phyloP scores from a whole-genome alignment of 2,329 filamentous ascomycete genomes.

The Sporothrix inflata region DNA sequence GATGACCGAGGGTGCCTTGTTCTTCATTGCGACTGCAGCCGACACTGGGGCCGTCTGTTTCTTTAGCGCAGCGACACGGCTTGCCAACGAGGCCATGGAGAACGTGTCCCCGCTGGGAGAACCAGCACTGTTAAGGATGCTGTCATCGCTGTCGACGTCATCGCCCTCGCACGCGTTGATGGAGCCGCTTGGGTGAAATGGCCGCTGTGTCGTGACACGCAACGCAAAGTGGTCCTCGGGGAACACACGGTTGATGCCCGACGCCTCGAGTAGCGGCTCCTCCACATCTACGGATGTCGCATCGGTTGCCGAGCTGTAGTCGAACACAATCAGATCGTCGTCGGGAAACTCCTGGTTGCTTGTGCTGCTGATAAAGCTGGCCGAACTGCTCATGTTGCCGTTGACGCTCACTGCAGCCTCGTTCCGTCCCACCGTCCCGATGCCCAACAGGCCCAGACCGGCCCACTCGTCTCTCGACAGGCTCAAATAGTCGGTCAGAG shows the following conservation, averaged over 20 bases:
- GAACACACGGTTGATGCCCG: conserved; percentile 60
- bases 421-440: conserved; percentile 29
- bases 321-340: conserved; percentile 38
- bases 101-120: conserved; percentile 23
- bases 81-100: conserved; percentile 47
- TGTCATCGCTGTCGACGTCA: not conserved
- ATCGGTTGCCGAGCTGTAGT: conserved; percentile 35
- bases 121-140: conserved; percentile 25
- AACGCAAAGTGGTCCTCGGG: conserved; percentile 68
- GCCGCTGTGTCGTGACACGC: conserved; percentile 55
- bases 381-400: conserved; percentile 26
- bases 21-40: conserved; percentile 15
- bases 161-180: not conserved
- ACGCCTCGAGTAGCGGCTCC: conserved; percentile 59
- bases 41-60: conserved; percentile 28
- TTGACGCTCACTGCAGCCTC: conserved; percentile 34
- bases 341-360: not conserved
- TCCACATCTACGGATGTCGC: conserved; percentile 41
- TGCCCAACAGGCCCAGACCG: conserved; percentile 13
- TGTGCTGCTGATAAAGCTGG: conserved; percentile 15
- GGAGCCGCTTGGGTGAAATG: conserved; percentile 37
- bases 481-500: conserved; percentile 49
- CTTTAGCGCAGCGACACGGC: conserved; percentile 43
- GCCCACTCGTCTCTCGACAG: conserved; percentile 32
- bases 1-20: conserved; percentile 37